phyloP scores from a whole-genome alignment of 192 early-diverging fungal species.

The Dimargaris verticillata region DNA sequence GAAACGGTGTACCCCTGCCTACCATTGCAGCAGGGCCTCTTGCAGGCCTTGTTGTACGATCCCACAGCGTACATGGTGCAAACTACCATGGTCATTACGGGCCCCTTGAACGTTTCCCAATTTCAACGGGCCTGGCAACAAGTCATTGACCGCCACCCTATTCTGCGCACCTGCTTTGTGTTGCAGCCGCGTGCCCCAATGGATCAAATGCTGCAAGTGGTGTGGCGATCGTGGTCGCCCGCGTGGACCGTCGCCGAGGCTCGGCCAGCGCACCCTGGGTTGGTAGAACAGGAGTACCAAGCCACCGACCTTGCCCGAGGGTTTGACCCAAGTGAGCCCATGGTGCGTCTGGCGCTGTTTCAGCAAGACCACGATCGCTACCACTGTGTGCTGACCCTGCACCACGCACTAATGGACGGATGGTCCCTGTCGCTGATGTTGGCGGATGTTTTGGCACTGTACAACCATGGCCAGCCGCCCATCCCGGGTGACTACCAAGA shows the following conservation, averaged over 20 bases:
- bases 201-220: not conserved
- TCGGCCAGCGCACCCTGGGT: not conserved
- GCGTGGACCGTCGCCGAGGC: not conserved
- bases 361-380: not conserved
- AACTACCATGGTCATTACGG: not conserved
- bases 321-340: not conserved
- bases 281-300: not conserved
- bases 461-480: too few species aligned
- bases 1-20: not conserved
- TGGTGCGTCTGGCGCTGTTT: not conserved
- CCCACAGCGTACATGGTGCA: constrained; percentile 10
- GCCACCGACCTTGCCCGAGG: not conserved
- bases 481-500: too few species aligned
- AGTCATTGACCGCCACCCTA: not conserved
- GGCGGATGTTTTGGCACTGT: not conserved
- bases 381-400: not conserved
- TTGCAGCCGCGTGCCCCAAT: not conserved
- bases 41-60: not conserved
- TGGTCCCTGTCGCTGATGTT: not conserved
- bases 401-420: not conserved
- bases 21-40: not conserved
- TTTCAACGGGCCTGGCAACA: not conserved
- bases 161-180: constrained; percentile 6
- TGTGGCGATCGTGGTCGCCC: not conserved
- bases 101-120: not conserved